These are phyloP conservation scores for Rossbeevera mucosa DNA, from an alignment of 768 basidiomycete genomes.

Conservation along the genomic window DNA sequence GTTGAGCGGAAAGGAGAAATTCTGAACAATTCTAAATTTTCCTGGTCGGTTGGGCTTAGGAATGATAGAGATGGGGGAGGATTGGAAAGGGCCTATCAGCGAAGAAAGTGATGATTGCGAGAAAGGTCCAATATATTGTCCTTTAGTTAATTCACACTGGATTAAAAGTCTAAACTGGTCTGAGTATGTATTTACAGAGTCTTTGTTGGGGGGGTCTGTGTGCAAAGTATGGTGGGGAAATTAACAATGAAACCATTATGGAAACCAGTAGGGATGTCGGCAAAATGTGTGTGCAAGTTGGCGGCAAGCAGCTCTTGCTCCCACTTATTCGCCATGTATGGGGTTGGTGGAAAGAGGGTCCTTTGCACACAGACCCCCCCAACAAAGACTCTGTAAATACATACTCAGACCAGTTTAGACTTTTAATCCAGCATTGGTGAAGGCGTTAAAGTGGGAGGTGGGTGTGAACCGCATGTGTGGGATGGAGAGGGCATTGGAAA, in stretches of 20 bases:
- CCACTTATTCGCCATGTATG: neutral
- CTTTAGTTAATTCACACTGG: neutral
- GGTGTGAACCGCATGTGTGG: too few relatives aligned
- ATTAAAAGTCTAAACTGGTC: neutral
- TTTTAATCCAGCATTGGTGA: neutral
- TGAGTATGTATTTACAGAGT: neutral
- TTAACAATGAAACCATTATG: neutral
- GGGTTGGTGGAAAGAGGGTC: neutral
- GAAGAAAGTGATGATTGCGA: fast-evolving
- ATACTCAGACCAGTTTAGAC: neutral
- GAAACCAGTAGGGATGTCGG: neutral
- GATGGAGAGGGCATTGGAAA: too few relatives aligned
- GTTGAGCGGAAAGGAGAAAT: neutral
- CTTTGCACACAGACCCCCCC: neutral
- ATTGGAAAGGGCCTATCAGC: neutral
- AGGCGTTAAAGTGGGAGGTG: too few relatives aligned
- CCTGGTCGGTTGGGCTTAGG: neutral
- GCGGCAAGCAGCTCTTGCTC: neutral
- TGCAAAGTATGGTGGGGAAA: neutral
- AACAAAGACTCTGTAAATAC: neutral
- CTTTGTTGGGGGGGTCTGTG: neutral
- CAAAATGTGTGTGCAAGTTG: neutral
- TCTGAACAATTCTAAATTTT: neutral
- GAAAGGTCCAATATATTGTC: neutral
- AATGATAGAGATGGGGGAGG: neutral